Evolutionary conservation across 176 grass and related monocot species (phyloP), one percentile per base, ranked within the genome.

Genomic region (Cymbopogon citratus): DNA sequence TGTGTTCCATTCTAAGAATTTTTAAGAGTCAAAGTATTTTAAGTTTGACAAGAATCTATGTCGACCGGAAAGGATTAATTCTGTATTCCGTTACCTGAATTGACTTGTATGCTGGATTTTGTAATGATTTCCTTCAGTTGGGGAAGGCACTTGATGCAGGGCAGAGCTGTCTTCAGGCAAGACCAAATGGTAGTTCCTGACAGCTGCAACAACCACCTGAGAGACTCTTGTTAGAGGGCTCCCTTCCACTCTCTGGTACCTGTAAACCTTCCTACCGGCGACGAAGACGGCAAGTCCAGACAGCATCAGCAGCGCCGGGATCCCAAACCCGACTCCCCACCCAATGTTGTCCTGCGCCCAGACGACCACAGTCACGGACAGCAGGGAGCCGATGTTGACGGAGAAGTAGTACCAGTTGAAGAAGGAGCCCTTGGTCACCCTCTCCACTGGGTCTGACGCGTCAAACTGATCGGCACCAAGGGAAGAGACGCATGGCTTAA

Each of bases 371-470:
- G 81, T 87, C 15, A 54, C 57, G 0, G 89, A 87, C 9, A 87
- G 21, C 0, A 91, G 81, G 0, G 81, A 66, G 12, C 89, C 85
- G 3, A 81, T 80, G 45, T 80, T 84, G 63, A 85, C 45, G 7
- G 63, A 52, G 56, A 87, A 80, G 83, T 68, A 91, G 77, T 84
- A 91, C 89, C 89, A 91, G 63, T 76, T 87, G 79, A 91, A 91
- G 72, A 87, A 91, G 16, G 84, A 75, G 0, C 46, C 81, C 43
- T 87, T 81, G 11, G 52, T 25, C 43, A 10, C 44, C 36, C 39
- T 51, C 66, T 91, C 81, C 40, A 27, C 26, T 3, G 25, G 25
- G 8, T 84, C 64, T 0, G 63, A 18, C 18, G 15, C 27, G 9
- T 84, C 82, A 15, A 84, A 91, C 26, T 91, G 89, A 19, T 87